These are phyloP conservation scores for Astrephomene gubernaculifera DNA, from an alignment of 139 green algal genomes.

Conservation along the genomic window DNA sequence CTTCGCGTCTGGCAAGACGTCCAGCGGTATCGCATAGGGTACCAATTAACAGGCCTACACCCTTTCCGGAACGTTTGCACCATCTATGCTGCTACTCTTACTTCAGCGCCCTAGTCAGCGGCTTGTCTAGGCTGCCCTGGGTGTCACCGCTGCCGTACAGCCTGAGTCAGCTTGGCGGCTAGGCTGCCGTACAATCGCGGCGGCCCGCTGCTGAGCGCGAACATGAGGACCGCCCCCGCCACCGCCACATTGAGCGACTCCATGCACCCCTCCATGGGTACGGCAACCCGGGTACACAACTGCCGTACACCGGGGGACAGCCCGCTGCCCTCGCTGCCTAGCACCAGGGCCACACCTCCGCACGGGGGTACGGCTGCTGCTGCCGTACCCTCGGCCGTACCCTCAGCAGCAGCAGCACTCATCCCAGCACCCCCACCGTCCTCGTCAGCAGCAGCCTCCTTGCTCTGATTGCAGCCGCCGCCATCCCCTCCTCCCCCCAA, in stretches of 20 bases:
- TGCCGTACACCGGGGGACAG: constrained; percentile 60
- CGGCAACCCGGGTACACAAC: constrained; percentile 58
- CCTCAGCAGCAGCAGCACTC: not conserved
- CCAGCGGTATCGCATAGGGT: no score
- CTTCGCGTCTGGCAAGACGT: no score
- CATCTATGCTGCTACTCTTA: no score
- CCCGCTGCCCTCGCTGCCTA: constrained; percentile 86
- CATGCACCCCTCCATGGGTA: constrained; percentile 81
- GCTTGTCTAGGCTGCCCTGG: no score
- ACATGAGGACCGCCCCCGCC: constrained; percentile 73
- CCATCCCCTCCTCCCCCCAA: not conserved
- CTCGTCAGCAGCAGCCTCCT: not conserved
- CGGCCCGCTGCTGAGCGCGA: constrained; percentile 52
- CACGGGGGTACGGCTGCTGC: no score
- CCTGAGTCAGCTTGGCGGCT: constrained; percentile 16
- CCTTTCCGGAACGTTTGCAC: no score
- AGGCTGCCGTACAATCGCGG: constrained; percentile 9
- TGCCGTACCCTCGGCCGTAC: not conserved
- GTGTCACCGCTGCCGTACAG: no score
- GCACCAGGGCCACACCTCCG: constrained; percentile 69
- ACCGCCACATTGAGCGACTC: constrained; percentile 88
- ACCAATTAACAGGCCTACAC: no score
- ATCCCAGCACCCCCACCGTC: not conserved
- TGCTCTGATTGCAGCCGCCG: not conserved
- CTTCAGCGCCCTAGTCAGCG: no score